Conservation (phyloP, 805 yeast genomes). For the Lachancea quebecensis region DNA sequence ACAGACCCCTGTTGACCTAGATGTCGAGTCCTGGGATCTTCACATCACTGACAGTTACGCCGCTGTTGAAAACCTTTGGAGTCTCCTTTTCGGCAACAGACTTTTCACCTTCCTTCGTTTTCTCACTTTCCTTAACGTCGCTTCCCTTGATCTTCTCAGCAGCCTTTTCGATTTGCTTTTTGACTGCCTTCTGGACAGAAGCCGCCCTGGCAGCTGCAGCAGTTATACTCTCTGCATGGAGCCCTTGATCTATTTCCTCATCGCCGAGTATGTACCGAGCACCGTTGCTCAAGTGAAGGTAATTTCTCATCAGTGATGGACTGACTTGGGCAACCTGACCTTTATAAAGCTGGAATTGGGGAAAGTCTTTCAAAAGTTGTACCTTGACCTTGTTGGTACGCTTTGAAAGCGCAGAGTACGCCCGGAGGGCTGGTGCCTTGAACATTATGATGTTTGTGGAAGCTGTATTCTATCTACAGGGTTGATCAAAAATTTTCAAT, state of each 20-base stretch:
- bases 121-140: not conserved
- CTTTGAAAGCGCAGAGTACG: constrained; percentile 34
- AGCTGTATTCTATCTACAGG: not conserved
- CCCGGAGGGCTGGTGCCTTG: not conserved
- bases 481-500: no score
- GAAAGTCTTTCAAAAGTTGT: constrained; percentile 66
- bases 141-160: not conserved
- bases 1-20: constrained; percentile 1
- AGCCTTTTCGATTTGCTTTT: not conserved
- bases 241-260: constrained; percentile 17
- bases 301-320: constrained; percentile 79
- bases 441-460: not conserved
- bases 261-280: constrained; percentile 56
- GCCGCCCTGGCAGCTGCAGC: constrained; percentile 1
- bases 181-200: not conserved
- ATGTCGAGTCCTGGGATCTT: constrained; percentile 27
- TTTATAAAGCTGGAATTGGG: constrained; percentile 47
- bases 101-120: not conserved
- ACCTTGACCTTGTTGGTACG: constrained; percentile 55
- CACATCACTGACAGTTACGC: constrained; percentile 22
- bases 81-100: not conserved
- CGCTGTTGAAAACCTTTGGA: constrained; percentile 12
- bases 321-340: constrained; percentile 73
- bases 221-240: not conserved
- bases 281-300: constrained; percentile 60